Conservation (phyloP, 2,329 filamentous ascomycete species). For the Phyllosticta paracitricarpa region DNA sequence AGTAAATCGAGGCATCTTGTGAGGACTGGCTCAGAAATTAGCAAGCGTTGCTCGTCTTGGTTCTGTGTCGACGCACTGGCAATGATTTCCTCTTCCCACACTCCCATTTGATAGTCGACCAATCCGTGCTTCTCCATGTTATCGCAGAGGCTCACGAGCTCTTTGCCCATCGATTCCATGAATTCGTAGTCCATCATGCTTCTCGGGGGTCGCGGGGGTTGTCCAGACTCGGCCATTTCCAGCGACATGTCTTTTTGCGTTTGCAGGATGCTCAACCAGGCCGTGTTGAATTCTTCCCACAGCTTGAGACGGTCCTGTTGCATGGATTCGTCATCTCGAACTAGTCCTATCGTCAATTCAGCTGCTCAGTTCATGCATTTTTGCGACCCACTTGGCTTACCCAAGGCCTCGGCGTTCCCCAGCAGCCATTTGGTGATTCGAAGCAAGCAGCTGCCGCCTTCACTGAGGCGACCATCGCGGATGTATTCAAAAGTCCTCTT, state of each 20-base stretch:
- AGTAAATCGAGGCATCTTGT: constrained; percentile 45
- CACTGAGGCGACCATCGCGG: constrained; percentile 48
- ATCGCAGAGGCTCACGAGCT: constrained; percentile 75
- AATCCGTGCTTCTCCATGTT: constrained; percentile 82
- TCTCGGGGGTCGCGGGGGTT: constrained; percentile 48
- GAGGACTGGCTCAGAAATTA: constrained; percentile 32
- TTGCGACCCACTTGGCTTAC: constrained; percentile 31
- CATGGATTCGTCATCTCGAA: constrained; percentile 68
- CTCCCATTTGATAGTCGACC: constrained; percentile 93
- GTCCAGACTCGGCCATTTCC: constrained; percentile 48
- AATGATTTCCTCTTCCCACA: constrained; percentile 90
- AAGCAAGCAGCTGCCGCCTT: constrained; percentile 49
- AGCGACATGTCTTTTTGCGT: constrained; percentile 68
- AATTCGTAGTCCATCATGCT: constrained; percentile 57
- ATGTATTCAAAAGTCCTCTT: constrained; percentile 62
- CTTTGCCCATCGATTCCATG: constrained; percentile 70
- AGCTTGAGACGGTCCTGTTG: constrained; percentile 69
- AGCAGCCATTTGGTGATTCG: constrained; percentile 58
- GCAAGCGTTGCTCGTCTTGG: neutral
- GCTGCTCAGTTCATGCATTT: constrained; percentile 26
- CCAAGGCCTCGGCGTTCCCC: constrained; percentile 54
- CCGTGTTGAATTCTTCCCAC: constrained; percentile 91
- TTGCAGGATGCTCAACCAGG: constrained; percentile 76
- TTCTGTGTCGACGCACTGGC: constrained; percentile 50
- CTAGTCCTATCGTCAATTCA: constrained; percentile 56